Conservation (phyloP, 169 alveolate genomes). For the Plasmodium sp. region DNA sequence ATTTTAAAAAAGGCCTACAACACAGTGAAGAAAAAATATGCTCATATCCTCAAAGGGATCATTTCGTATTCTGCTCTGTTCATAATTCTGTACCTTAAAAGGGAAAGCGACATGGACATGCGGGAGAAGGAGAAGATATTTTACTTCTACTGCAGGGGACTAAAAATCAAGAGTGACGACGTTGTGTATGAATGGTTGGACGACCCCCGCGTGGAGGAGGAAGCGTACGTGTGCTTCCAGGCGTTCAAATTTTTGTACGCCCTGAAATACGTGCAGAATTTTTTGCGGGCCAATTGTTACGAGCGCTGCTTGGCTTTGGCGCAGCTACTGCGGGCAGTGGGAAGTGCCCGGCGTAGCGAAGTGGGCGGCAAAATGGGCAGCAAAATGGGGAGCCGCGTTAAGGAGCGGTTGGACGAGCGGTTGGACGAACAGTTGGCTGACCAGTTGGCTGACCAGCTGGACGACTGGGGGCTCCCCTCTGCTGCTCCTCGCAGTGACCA, state of each 20-base stretch:
- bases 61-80: not conserved
- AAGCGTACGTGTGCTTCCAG: not conserved
- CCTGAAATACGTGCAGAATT: constrained; percentile 5
- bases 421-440: too few relatives aligned
- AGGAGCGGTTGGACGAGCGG: too few relatives aligned
- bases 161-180: not conserved
- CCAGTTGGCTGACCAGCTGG: too few relatives aligned
- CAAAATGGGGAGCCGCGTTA: too few relatives aligned
- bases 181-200: not conserved
- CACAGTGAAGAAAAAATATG: not conserved
- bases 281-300: not conserved
- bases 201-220: not conserved
- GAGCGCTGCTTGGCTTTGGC: not conserved
- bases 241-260: not conserved
- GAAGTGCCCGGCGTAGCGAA: too few relatives aligned
- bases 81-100: not conserved
- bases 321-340: not conserved
- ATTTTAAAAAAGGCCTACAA: not conserved
- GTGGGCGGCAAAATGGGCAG: too few relatives aligned
- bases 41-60: not conserved
- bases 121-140: constrained; percentile 7
- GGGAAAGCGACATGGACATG: not conserved
- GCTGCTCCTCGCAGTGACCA: too few relatives aligned
- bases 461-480: too few relatives aligned
- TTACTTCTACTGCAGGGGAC: not conserved